phyloP scores from a whole-genome alignment of 1,284 basidiomycete genomes.

The Caloboletus firmus region DNA sequence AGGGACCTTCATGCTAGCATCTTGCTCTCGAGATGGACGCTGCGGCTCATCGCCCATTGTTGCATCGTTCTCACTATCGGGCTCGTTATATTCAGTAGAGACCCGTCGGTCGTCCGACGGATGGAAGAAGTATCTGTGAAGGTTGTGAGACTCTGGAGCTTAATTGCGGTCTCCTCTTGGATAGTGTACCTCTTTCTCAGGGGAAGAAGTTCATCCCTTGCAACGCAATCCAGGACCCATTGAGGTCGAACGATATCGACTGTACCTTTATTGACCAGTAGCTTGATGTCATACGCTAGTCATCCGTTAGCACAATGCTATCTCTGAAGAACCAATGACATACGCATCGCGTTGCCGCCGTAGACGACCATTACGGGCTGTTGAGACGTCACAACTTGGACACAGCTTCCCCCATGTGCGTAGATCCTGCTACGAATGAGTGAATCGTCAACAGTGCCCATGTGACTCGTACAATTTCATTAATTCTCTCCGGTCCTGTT shows the following conservation, averaged over 20 bases:
- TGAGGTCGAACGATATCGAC: constrained; percentile 74
- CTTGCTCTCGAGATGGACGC: constrained; percentile 12
- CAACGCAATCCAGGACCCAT: constrained; percentile 82
- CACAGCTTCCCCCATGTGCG: constrained; percentile 72
- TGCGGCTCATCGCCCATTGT: constrained; percentile 23
- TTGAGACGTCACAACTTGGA: constrained; percentile 56
- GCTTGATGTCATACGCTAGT: constrained; percentile 69
- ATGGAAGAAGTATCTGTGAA: constrained; percentile 70
- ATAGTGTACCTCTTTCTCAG: constrained; percentile 62
- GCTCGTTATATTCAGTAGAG: constrained; percentile 46
- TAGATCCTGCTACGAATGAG: constrained; percentile 55
- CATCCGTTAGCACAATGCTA: constrained; percentile 1
- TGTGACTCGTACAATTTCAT: constrained; percentile 54
- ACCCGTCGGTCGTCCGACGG: constrained; percentile 48
- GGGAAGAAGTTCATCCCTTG: constrained; percentile 53
- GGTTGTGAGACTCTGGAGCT: neutral
- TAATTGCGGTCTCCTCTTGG: neutral
- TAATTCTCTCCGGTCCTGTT: constrained; percentile 65
- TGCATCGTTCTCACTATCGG: constrained; percentile 35
- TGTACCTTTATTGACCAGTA: constrained; percentile 60
- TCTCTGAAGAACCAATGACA: constrained; percentile 25
- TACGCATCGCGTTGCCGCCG: constrained; percentile 63
- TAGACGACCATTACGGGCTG: constrained; percentile 57
- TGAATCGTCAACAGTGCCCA: neutral
- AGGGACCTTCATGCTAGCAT: constrained; percentile 18